These are phyloP conservation scores for Neonectria coccinea DNA, from an alignment of 2,329 filamentous ascomycete species.

Conservation along the genomic window DNA sequence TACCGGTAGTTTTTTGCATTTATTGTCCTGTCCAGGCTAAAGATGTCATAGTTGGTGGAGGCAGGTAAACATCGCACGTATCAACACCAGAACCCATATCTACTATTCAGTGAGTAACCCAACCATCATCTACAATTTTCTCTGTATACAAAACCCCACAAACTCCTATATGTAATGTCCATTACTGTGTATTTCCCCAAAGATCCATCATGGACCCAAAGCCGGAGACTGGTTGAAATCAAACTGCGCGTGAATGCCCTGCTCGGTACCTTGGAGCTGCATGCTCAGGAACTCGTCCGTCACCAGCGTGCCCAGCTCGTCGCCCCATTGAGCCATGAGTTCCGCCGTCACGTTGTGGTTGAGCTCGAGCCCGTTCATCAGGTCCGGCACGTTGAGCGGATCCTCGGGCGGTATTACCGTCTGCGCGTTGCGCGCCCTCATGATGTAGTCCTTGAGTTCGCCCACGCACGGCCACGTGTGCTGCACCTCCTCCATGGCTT, in stretches of 20 bases:
- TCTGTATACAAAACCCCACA: background rate
- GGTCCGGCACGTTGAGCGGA: slow-evolving; percentile 48
- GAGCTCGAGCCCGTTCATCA: slow-evolving; percentile 50
- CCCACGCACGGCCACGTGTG: slow-evolving; percentile 60
- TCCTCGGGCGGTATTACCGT: slow-evolving; percentile 48
- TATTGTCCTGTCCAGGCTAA: background rate
- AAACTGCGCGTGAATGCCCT: slow-evolving; percentile 43
- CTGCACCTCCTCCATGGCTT: slow-evolving; percentile 65
- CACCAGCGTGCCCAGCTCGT: slow-evolving; percentile 50
- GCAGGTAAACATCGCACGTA: background rate
- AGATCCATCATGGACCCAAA: slow-evolving; percentile 17
- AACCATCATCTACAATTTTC: background rate
- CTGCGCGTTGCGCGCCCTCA: slow-evolving; percentile 48
- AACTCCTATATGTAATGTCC: background rate
- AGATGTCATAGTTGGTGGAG: background rate
- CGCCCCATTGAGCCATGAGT: slow-evolving; percentile 46
- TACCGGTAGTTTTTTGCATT: slow-evolving; percentile 3
- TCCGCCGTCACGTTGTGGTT: slow-evolving; percentile 39
- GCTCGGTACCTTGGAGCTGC: slow-evolving; percentile 46
- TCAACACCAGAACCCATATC: background rate
- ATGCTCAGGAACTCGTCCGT: slow-evolving; percentile 52
- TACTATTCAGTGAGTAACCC: background rate
- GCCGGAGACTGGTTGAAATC: slow-evolving; percentile 46
- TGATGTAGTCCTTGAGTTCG: slow-evolving; percentile 54
- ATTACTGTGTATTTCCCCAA: background rate